Percentiles rank a stretch among this genome's conserved stretches.
Evolutionary conservation across 2,329 filamentous ascomycete genomes (phyloP).

Genomic region (Epicoccum sorghinum): DNA sequence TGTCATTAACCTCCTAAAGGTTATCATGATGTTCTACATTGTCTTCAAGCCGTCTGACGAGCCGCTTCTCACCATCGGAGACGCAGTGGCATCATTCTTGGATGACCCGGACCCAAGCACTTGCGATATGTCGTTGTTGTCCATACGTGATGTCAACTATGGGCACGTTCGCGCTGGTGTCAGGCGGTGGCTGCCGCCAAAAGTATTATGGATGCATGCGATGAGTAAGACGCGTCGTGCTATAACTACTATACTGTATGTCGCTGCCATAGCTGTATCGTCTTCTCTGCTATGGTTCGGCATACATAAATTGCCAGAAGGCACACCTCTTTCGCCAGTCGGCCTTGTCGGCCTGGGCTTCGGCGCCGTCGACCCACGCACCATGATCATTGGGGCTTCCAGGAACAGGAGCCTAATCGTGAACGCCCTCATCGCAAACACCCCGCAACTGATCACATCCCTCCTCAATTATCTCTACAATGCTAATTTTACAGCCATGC

Average conservation of each 20-base stretch:
- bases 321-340: not conserved
- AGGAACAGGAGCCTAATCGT: not conserved
- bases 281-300: too few species aligned
- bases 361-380: slow-evolving; percentile 3
- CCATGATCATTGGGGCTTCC: not conserved
- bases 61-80: slow-evolving; percentile 6
- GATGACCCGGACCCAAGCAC: not conserved
- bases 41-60: not conserved
- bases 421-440: slow-evolving; percentile 49
- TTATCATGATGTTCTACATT: not conserved
- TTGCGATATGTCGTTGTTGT: not conserved
- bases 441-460: slow-evolving; percentile 56
- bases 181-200: too few species aligned
- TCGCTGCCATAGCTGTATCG: too few species aligned
- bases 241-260: too few species aligned
- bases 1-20: too few species aligned
- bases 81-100: slow-evolving; percentile 3
- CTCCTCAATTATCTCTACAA: slow-evolving; percentile 56
- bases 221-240: too few species aligned
- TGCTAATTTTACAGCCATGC: slow-evolving; percentile 54
- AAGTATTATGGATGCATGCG: too few species aligned
- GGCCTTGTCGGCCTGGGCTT: not conserved
- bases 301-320: too few species aligned
- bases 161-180: not conserved
- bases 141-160: not conserved